Base-by-base conservation (phyloP, 2,329 filamentous ascomycete genomes). In the Xylaria sp. region DNA sequence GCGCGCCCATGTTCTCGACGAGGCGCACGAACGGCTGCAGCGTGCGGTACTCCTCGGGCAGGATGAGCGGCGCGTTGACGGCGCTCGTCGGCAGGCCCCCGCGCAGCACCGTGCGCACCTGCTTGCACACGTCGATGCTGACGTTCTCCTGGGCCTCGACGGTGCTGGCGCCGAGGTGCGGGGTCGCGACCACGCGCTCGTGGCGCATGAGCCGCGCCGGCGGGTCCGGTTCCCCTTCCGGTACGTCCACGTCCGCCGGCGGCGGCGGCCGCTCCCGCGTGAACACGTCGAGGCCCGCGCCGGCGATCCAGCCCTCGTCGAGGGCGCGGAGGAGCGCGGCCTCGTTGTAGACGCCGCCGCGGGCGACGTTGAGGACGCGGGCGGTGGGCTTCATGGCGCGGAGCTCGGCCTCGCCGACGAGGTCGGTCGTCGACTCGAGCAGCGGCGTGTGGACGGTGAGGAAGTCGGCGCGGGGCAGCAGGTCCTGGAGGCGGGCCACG, bases 111-210 rank as follows among this genome's bases (percentile, higher is more conserved):
- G 87, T 82, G 0, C 89, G 78, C 11, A 92, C 88, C 72, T 94
- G 90, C 29, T 87, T 86, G 70, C 90, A 93, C 7, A 93, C 90
- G 63, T 93, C 90, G 58, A 92, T 82, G 1, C 87, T 90, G 2
- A 92, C 90, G 57, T 92, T 92, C 66, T 93, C 89, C 69, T 94
- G 90, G 0, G 90, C 90, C 77, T 94, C 90, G 29, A 89, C 81
- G 0, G 90, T 94, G 0, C 86, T 90, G 0, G 90, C 90, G 7
- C 90, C 90, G 0, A 94, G 78, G 69, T 94, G 90, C 1, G 90
- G 90, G 7, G 90, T 93, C 1, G 86, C 86, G 1, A 93, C 85
- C 0, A 91, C 89, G 60, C 84, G 87, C 1, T 86, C 82, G 62
- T 93, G 90, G 8, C 77, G 78, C 52, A 89, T 82, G 7, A 94